These are phyloP conservation scores for Globisporangium alternatum DNA, from an alignment of 352 stramenopile species.

Conservation along the genomic window DNA sequence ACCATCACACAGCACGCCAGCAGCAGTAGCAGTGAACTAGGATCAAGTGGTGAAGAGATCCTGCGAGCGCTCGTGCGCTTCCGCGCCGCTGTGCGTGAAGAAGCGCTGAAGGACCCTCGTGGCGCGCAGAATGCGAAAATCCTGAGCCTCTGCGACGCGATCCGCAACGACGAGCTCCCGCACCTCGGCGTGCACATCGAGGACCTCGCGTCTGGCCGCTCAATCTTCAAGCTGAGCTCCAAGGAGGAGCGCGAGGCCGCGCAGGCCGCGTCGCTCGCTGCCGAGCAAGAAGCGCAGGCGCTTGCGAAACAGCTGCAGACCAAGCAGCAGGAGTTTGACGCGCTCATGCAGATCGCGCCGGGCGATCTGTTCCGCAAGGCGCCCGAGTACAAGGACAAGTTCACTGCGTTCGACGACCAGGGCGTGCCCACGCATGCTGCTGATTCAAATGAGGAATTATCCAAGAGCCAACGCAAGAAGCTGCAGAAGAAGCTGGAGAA, in stretches of 20 bases:
- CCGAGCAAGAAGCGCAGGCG: slow-evolving; percentile 7
- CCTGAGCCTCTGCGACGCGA: slow-evolving; percentile 53
- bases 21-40: not conserved
- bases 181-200: slow-evolving; percentile 63
- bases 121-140: slow-evolving; percentile 38
- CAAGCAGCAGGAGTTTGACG: slow-evolving; percentile 62
- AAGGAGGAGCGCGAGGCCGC: slow-evolving; percentile 27
- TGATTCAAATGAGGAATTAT: slow-evolving; percentile 31
- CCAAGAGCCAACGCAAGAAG: slow-evolving; percentile 78
- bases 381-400: slow-evolving; percentile 47
- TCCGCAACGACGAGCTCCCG: slow-evolving; percentile 59
- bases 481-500: slow-evolving; percentile 70
- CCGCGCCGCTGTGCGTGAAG: slow-evolving; percentile 52
- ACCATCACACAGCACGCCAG: not conserved
- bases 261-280: slow-evolving; percentile 16
- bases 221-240: slow-evolving; percentile 58
- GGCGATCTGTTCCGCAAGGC: slow-evolving; percentile 45
- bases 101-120: slow-evolving; percentile 49
- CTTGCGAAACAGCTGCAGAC: slow-evolving; percentile 16
- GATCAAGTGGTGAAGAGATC: slow-evolving; percentile 26
- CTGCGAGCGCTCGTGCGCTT: slow-evolving; percentile 58
- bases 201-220: slow-evolving; percentile 57
- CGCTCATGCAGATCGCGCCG: slow-evolving; percentile 65
- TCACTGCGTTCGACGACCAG: slow-evolving; percentile 47
- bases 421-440: slow-evolving; percentile 53